phyloP scores from a whole-genome alignment of 257 asterid genomes.

The Gynochthodes officinalis region DNA sequence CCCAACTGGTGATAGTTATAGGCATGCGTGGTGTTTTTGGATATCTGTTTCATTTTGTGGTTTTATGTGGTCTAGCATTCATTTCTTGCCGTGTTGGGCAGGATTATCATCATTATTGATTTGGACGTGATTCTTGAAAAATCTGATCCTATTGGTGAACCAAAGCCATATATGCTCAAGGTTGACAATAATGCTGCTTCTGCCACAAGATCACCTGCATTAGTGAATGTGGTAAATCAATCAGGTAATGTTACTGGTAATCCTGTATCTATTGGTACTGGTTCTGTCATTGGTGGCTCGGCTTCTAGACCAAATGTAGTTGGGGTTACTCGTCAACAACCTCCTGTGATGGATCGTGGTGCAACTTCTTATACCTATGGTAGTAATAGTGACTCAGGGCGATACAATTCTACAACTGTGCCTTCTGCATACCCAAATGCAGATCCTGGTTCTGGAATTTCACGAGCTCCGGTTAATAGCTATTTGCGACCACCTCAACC shows the following conservation, averaged over 20 bases:
- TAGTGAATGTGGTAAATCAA: slow-evolving; percentile 46
- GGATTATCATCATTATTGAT: slow-evolving; percentile 75
- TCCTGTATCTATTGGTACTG: slow-evolving; percentile 34
- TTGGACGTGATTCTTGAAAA: slow-evolving; percentile 53
- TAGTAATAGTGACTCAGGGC: slow-evolving; percentile 39
- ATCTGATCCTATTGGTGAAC: slow-evolving; percentile 73
- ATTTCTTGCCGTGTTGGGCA: slow-evolving; percentile 35
- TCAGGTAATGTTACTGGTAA: slow-evolving; percentile 23
- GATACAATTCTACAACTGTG: slow-evolving; percentile 34
- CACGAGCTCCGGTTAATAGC: slow-evolving; percentile 46
- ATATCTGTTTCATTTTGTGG: slow-evolving; percentile 9
- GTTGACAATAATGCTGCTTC: slow-evolving; percentile 39
- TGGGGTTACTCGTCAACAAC: slow-evolving; percentile 37
- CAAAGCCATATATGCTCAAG: slow-evolving; percentile 36
- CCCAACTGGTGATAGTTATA: neutral
- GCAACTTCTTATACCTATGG: slow-evolving; percentile 39
- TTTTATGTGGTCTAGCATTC: slow-evolving; percentile 3
- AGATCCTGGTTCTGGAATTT: slow-evolving; percentile 41
- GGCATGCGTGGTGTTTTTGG: neutral
- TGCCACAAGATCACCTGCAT: slow-evolving; percentile 33
- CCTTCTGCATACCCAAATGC: slow-evolving; percentile 36
- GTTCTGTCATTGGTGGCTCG: slow-evolving; percentile 28
- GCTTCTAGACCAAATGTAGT: slow-evolving; percentile 39
- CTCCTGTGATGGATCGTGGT: slow-evolving; percentile 32
- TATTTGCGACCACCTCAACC: slow-evolving; percentile 64